phyloP scores from a whole-genome alignment of 1,284 basidiomycete species.

The Cerioporus squamosus region DNA sequence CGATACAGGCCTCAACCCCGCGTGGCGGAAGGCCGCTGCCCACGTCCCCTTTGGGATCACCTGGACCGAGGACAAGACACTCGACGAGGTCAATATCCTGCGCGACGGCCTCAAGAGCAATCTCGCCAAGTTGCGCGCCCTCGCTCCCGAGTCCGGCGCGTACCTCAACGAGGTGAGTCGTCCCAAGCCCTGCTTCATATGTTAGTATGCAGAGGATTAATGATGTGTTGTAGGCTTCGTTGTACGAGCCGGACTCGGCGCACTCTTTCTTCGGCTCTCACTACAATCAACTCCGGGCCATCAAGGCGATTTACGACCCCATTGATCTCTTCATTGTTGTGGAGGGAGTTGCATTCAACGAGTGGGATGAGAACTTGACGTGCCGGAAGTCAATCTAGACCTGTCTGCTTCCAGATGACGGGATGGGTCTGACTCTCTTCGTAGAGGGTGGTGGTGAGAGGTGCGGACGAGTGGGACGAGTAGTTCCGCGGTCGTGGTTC shows the following conservation, averaged over 20 bases:
- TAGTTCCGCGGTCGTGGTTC: too few relatives aligned
- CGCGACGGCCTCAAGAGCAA: conserved; percentile 30
- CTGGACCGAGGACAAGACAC: conserved; percentile 40
- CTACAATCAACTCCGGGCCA: conserved; percentile 41
- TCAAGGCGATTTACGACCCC: conserved; percentile 52
- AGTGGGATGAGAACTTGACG: conserved; percentile 34
- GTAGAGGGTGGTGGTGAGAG: too few relatives aligned
- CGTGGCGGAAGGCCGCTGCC: conserved; percentile 45
- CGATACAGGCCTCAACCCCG: conserved; percentile 46
- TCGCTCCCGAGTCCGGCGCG: conserved; percentile 38
- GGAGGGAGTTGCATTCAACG: conserved; percentile 49
- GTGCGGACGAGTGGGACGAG: too few relatives aligned
- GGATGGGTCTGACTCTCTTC: too few relatives aligned
- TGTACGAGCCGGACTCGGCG: conserved; percentile 42
- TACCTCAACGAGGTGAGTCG: conserved; percentile 46
- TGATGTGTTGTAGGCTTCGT: conserved; percentile 24
- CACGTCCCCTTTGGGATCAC: conserved; percentile 27
- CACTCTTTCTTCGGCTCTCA: conserved; percentile 50
- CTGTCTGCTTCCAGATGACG: too few relatives aligned
- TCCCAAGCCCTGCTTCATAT: too few relatives aligned
- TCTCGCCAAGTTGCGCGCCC: conserved; percentile 28
- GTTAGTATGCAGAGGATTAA: too few relatives aligned
- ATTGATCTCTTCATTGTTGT: conserved; percentile 46
- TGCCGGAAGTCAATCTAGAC: conserved; percentile 17
- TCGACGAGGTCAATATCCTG: conserved; percentile 29